phyloP scores from a whole-genome alignment of 129 eudicot genomes.

The Erigeron canadensis region DNA sequence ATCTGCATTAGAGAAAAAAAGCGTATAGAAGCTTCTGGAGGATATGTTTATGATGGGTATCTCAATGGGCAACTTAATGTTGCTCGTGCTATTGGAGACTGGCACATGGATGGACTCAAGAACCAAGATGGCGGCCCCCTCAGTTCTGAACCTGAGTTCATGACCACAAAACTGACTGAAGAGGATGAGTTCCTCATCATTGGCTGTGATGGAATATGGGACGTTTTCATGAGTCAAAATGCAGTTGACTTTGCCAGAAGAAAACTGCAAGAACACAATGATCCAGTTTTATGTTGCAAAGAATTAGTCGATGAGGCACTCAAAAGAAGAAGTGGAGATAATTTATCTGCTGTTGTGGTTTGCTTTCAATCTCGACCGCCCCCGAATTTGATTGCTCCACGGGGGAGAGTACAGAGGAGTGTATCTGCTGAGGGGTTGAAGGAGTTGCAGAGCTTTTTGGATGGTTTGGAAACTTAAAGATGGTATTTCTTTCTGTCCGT shows the following conservation, averaged over 20 bases:
- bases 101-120: constrained; percentile 97
- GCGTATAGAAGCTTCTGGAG: constrained; percentile 95
- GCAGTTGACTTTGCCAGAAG: constrained; percentile 95
- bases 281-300: constrained; percentile 68
- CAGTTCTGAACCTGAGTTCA: constrained; percentile 80
- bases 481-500: constrained; percentile 18
- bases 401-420: constrained; percentile 86
- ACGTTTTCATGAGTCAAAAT: constrained; percentile 90
- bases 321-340: constrained; percentile 87
- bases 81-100: constrained; percentile 93
- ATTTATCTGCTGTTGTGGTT: constrained; percentile 79
- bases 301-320: constrained; percentile 86
- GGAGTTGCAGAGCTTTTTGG: constrained; percentile 90
- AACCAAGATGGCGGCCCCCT: constrained; percentile 75
- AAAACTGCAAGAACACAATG: constrained; percentile 87
- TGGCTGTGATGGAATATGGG: constrained; percentile 97
- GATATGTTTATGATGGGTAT: constrained; percentile 83
- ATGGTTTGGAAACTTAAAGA: constrained; percentile 51
- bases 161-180: constrained; percentile 58
- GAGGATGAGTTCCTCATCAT: constrained; percentile 97
- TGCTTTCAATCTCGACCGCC: constrained; percentile 82
- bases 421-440: constrained; percentile 93
- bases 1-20: constrained; percentile 53
- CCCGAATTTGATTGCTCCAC: constrained; percentile 64
- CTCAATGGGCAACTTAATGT: constrained; percentile 92